Evolutionary conservation across 495 filamentous ascomycete genomes (phyloP), one percentile per base, ranked within the genome.

Genomic region (Barbatosphaeria neglecta): DNA sequence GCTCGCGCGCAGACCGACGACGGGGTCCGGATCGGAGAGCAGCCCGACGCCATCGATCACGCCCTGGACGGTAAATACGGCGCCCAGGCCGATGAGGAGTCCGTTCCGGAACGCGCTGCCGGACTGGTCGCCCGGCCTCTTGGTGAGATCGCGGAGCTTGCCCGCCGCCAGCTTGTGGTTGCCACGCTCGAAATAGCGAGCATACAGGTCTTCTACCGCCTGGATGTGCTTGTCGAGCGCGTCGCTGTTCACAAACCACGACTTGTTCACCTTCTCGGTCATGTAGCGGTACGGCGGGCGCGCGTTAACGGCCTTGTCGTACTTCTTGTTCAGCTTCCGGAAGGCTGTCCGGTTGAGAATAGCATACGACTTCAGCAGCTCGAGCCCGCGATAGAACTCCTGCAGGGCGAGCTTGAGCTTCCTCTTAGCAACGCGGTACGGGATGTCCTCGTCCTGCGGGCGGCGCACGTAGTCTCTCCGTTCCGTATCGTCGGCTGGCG

Each of bases 241-340:
- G 50, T 87, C 83, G 58, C 86, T 89, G 55, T 85, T 80, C 16
- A 93, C 90, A 58, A 96, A 98, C 72, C 82, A 86, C 9, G 88
- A 77, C 52, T 84, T 84, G 67, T 89, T 89, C 45, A 97, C 86
- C 57, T 87, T 90, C 50, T 95, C 92, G 9, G 80, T 81, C 86
- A 95, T 90, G 58, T 89, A 97, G 25, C 84, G 74, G 52, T 82
- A 73, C 7, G 83, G 76, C 2, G 86, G 84, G 22, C 81, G 77
- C 41, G 87, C 78, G 50, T 90, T 78, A 44, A 87, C 76, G 6
- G 80, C 76, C 63, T 97, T 97, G 68, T 98, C 90, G 55, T 89
- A 96, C 66, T 98, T 98, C 66, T 98, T 98, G 64, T 92, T 97
- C 58, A 98, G 89, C 61, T 98, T 98, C 7, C 90, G 84, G 49